Conservation (phyloP, 139 green algal genomes). For the Chlorella sp. region DNA sequence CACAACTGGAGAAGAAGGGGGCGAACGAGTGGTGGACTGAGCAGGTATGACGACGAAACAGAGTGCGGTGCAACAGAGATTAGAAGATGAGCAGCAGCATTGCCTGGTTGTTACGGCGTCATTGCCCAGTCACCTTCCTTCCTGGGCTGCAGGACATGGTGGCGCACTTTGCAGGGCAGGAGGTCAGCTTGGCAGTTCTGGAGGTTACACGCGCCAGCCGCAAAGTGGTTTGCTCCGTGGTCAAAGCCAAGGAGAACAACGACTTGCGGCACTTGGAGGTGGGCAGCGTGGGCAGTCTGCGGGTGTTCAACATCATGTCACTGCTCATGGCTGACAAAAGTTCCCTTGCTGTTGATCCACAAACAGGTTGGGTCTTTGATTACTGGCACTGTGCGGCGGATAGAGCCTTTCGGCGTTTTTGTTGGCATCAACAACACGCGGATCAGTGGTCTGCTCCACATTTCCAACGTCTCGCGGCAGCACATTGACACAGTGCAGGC, state of each 20-base stretch:
- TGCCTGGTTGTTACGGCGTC: too few relatives aligned
- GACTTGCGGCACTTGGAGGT: constrained; percentile 29
- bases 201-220: constrained; percentile 26
- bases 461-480: constrained; percentile 63
- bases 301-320: too few relatives aligned
- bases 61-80: too few relatives aligned
- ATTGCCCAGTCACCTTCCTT: too few relatives aligned
- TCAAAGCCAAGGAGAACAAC: constrained; percentile 40
- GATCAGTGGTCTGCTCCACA: constrained; percentile 66
- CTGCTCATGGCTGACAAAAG: too few relatives aligned
- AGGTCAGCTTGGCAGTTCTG: constrained; percentile 29
- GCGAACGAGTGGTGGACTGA: constrained; percentile 39
- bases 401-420: constrained; percentile 68
- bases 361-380: constrained; percentile 48
- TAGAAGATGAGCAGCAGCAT: too few relatives aligned
- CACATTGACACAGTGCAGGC: constrained; percentile 43
- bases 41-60: not conserved
- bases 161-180: not conserved
- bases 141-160: constrained; percentile 2
- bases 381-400: constrained; percentile 52
- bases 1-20: constrained; percentile 41
- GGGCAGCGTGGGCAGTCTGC: not conserved
- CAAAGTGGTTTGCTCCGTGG: constrained; percentile 42
- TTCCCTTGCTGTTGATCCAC: not conserved
- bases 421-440: constrained; percentile 62